Evolutionary conservation across 306 rosid species (phyloP), one percentile per base, ranked within the genome.

Genomic region (Amphicarpaea edgeworthii): DNA sequence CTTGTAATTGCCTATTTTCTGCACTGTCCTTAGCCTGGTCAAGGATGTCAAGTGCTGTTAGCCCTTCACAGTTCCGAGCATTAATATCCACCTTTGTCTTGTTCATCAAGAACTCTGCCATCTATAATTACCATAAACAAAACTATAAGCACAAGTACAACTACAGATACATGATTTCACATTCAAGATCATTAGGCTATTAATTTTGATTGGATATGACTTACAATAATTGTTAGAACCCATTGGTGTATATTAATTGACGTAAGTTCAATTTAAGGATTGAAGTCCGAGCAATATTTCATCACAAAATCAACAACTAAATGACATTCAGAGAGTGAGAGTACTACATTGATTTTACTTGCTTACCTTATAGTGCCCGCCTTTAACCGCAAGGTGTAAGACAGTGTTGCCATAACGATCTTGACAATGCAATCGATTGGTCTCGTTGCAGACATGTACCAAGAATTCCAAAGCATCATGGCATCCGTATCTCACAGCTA

Each of bases 311-410:
- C 37, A 30, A 30, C 37, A 30, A 30, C 5, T 49, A 20, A 10
- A 69, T 45, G 58, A 67, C 4, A 34, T 51, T 51, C 23, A 20
- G 53, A 42, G 32, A 34, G 19, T 12, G 49, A 12, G 9, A 21
- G 53, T 14, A 8, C 16, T 38, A 40, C 7, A 42, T 12, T 46
- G 37, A 4, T 30, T 30, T 10, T 68, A 68, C 62, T 71, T 76
- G 8, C 80, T 89, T 26, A 91, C 98, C 93, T 73, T 73, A 73
- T 87, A 53, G 40, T 86, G 89, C 42, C 83, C 89, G 17, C 68
- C 82, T 3, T 24, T 70, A 42, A 88, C 86, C 17, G 98, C 98
- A 50, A 83, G 86, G 70, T 93, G 98, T n/a, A 93, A 82, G 62
- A 75, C 84, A 28, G 77, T 90, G 83, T 89, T 89, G 15, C 86